Percentiles rank a stretch among this genome's conserved stretches.
Evolutionary conservation across 2,329 filamentous ascomycete species (phyloP).

Genomic region (Colletotrichum sp.): DNA sequence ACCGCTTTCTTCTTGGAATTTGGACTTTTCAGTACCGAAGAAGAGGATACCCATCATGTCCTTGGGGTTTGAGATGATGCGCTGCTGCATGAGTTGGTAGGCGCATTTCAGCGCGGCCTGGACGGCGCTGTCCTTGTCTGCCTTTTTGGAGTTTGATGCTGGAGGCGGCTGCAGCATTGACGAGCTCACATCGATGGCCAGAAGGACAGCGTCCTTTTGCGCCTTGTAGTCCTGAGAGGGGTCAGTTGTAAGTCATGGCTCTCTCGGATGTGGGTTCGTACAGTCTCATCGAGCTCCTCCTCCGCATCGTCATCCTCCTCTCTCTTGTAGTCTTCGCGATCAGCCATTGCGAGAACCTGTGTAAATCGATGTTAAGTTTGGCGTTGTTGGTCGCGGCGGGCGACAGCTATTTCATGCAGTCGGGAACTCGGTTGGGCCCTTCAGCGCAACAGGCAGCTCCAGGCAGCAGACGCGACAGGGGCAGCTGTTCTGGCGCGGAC

Average conservation of each 20-base stretch:
- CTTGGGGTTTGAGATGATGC: constrained; percentile 94
- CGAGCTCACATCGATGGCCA: constrained; percentile 89
- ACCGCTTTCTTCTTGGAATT: constrained; percentile 72
- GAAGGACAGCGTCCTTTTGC: constrained; percentile 96
- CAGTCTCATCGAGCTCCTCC: constrained; percentile 64
- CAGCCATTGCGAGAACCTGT: constrained; percentile 31
- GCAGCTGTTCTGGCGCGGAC: not conserved
- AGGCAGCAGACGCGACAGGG: constrained; percentile 18
- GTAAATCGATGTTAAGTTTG: not conserved
- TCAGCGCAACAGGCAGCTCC: not conserved
- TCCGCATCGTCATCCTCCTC: constrained; percentile 70
- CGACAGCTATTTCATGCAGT: not conserved
- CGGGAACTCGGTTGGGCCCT: not conserved
- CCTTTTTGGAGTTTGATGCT: constrained; percentile 71
- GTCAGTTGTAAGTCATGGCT: constrained; percentile 10
- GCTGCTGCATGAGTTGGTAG: constrained; percentile 95
- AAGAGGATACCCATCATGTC: constrained; percentile 97
- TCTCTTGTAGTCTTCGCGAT: constrained; percentile 48
- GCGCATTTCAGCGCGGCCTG: constrained; percentile 91
- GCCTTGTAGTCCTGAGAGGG: constrained; percentile 77
- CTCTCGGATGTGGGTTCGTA: constrained; percentile 34
- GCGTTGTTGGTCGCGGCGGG: not conserved
- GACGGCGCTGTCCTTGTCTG: constrained; percentile 77
- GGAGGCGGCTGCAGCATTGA: constrained; percentile 81
- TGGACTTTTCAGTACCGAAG: constrained; percentile 87